Base-by-base conservation (phyloP, 2,329 filamentous ascomycete species). In the Hirsutella thompsonii region DNA sequence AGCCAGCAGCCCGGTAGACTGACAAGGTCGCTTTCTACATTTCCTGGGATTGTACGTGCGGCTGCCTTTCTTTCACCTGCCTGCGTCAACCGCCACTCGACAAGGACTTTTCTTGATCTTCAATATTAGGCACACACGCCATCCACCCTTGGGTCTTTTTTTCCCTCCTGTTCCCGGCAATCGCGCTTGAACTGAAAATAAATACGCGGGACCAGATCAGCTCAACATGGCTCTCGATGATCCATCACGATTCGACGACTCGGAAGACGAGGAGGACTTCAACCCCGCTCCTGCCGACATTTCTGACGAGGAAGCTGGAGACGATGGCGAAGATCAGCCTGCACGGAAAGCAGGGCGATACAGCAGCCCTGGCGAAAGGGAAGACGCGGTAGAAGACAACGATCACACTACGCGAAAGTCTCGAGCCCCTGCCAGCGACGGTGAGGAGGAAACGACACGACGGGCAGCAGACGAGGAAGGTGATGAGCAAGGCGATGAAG, bases 201-300 rank as follows among this genome's bases (percentile, higher is more conserved):
- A 18, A n/a, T 14, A 18, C 6, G 16, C n/a, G 14, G 5, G 4
- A 30, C 39, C 19, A 33, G 37, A 16, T 21, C 20, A 37, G 34
- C 14, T 29, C 49, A 64, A 52, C 43, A 74, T 75, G 69, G 62
- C 68, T 45, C 62, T 63, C 33, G 66, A 62, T 53, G 63, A 69
- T 42, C 60, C 55, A 49, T 60, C 65, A 45, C 66, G 67, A 46
- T 72, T 67, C 54, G 69, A 76, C 52, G 76, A 80, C 46, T 80
- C 75, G 44, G 82, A 85, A 42, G 85, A 92, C 39, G 88, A 93
- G 52, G 81, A 84, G 45, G 83, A 90, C 59, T 94, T 95, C 72
- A 94, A 94, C 59, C 89, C 88, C 39, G 77, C 73, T 38, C 81
- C 82, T 18, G 81, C 76, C 45, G 76, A 86, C 44, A 55, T 76